Evolutionary conservation across 805 yeast species (phyloP).

Genomic region (Candida piceae): DNA sequence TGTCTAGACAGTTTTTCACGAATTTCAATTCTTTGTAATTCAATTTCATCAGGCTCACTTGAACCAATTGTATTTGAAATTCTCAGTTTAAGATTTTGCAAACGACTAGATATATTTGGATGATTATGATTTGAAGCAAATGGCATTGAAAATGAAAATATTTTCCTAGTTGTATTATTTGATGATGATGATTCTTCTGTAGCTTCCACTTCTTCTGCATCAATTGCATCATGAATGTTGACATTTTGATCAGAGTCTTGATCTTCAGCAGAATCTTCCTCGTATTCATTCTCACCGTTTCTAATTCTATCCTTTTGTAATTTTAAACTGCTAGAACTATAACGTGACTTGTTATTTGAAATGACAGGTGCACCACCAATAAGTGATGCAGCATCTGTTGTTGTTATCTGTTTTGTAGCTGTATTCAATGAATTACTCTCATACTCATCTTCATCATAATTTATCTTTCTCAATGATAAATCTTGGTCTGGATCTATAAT

Average conservation of each 20-base stretch:
- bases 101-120: constrained; percentile 10
- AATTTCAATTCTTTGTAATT: constrained; percentile 29
- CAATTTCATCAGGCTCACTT: constrained; percentile 19
- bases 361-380: constrained; percentile 45
- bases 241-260: too few relatives aligned
- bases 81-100: constrained; percentile 5
- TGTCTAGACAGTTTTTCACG: constrained; percentile 44
- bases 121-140: constrained; percentile 38
- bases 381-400: constrained; percentile 36
- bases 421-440: not conserved
- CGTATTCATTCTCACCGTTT: not conserved
- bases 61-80: not conserved
- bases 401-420: constrained; percentile 3
- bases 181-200: constrained; percentile 19
- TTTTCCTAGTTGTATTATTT: constrained; percentile 20
- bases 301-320: not conserved
- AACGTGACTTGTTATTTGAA: too few relatives aligned
- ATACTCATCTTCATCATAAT: constrained; percentile 2
- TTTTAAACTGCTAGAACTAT: too few relatives aligned
- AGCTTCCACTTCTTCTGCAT: constrained; percentile 16
- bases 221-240: constrained; percentile 12
- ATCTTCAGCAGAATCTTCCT: constrained; percentile 3
- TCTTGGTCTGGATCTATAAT: too few relatives aligned
- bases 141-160: constrained; percentile 56
- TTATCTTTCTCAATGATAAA: not conserved